Percentiles rank a stretch among this genome's conserved stretches.
Evolutionary conservation across 768 basidiomycete species (phyloP).

Genomic region (Cystobasidium ongulense): DNA sequence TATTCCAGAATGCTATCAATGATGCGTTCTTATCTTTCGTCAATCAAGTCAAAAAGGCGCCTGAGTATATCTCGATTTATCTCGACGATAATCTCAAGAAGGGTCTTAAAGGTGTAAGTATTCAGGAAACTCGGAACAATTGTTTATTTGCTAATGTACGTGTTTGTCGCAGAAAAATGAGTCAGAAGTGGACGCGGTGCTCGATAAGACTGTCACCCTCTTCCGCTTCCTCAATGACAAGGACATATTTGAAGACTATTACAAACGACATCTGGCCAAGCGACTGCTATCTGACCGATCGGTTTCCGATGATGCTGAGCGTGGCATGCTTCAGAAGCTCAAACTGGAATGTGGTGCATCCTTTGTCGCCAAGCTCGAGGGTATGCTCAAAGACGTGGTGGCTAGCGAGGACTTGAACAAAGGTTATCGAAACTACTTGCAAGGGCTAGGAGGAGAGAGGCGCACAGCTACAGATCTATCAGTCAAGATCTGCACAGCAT

Average conservation of each 20-base stretch:
- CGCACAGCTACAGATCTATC: conserved; percentile 68
- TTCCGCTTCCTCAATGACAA: conserved; percentile 92
- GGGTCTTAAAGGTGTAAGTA: conserved; percentile 80
- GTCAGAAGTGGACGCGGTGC: conserved; percentile 71
- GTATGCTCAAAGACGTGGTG: conserved; percentile 98
- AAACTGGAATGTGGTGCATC: conserved; percentile 93
- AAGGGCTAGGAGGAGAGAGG: conserved; percentile 52
- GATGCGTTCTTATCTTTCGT: conserved; percentile 90
- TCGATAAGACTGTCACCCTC: conserved; percentile 92
- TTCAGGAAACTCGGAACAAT: too few relatives aligned
- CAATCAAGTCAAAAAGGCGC: conserved; percentile 73
- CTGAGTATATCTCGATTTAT: conserved; percentile 91
- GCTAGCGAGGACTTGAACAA: conserved; percentile 72
- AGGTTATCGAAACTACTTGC: conserved; percentile 59
- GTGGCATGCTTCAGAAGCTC: conserved; percentile 91
- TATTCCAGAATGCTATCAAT: conserved; percentile 70
- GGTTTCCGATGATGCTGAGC: conserved; percentile 93
- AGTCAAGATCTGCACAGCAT: conserved; percentile 90
- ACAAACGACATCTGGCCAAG: conserved; percentile 90
- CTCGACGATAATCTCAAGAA: conserved; percentile 94
- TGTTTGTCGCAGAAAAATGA: conserved; percentile 73
- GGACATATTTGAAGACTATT: conserved; percentile 95
- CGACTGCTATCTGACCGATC: conserved; percentile 77
- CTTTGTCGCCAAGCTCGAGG: conserved; percentile 95
- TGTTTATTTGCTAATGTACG: not conserved